Base-by-base conservation (phyloP, 2,329 filamentous ascomycete species). In the Colletotrichum sp. region DNA sequence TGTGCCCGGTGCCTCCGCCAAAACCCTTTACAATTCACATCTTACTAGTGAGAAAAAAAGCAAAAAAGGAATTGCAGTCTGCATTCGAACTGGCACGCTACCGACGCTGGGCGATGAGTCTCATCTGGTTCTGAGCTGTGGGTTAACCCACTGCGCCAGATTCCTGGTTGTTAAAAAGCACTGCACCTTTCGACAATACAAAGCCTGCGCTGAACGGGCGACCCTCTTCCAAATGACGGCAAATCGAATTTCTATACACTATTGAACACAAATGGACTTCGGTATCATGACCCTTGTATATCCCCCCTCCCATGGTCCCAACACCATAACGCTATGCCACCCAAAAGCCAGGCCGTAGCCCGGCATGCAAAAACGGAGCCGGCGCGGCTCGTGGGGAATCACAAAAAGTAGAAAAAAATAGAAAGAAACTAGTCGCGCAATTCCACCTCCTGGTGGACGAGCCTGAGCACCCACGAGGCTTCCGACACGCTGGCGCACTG, bases 401-500 rank as follows among this genome's bases (percentile, higher is more conserved):
- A 75, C 55, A 29, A 66, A 65, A 57, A 55, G 71, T n/a, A 30
- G 15, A 55, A 72, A 64, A 72, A 36, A 62, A 36, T n/a, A 34
- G 19, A 67, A 5, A 6, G 13, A 44, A 52, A 12, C 80, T 72
- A 87, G 29, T 80, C 81, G 49, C 83, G 86, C 77, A 88, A 79
- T 15, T 76, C 74, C n/a, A 91, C 90, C 82, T 92, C 90, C 79
- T 91, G 89, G 64, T 91, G 90, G 30, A 92, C 87, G 71, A 92
- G 85, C 19, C 88, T 85, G 79, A 90, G 87, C 66, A 92, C 90
- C 89, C 89, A 91, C 77, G 84, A 84, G 22, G 91, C 90, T 83
- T 91, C 88, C 25, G 85, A 83, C 13, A 87, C 87, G 57, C 86
- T 91, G 62, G 85, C 86, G 78, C 90, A 92, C 83, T 92, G 90